Evolutionary conservation across 495 filamentous ascomycete genomes (phyloP).

Genomic region (Trichocladium uniseriatum): DNA sequence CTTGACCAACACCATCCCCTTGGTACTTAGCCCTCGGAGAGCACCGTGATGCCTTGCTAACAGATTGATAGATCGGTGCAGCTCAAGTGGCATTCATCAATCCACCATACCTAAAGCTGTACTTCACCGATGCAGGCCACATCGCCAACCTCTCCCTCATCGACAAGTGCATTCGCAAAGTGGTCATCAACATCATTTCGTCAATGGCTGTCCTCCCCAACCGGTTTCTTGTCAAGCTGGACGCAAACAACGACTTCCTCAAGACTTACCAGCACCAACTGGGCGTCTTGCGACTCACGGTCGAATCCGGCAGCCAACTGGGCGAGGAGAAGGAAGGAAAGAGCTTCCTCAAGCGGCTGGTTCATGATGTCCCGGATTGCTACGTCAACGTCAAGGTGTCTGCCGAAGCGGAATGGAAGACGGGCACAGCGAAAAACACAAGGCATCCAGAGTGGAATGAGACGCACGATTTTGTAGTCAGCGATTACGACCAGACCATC

Average conservation of each 20-base stretch:
- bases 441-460: slow-evolving; percentile 34
- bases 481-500: slow-evolving; percentile 31
- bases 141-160: slow-evolving; percentile 31
- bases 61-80: slow-evolving; percentile 29
- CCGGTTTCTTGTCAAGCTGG: slow-evolving; percentile 35
- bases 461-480: slow-evolving; percentile 32
- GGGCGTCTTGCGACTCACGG: slow-evolving; percentile 33
- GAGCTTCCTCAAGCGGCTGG: slow-evolving; percentile 25
- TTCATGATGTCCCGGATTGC: slow-evolving; percentile 33
- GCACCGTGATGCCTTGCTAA: not conserved
- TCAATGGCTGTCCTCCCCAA: slow-evolving; percentile 35
- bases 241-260: slow-evolving; percentile 34
- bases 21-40: slow-evolving; percentile 18
- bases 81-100: slow-evolving; percentile 39
- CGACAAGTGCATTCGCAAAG: slow-evolving; percentile 27
- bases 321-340: slow-evolving; percentile 18
- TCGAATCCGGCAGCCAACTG: slow-evolving; percentile 28
- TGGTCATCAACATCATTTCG: slow-evolving; percentile 31
- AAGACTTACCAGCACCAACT: slow-evolving; percentile 33
- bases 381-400: slow-evolving; percentile 31
- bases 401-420: slow-evolving; percentile 31
- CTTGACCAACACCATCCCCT: slow-evolving; percentile 31
- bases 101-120: slow-evolving; percentile 29
- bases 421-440: slow-evolving; percentile 28
- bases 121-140: slow-evolving; percentile 34